Evolutionary conservation across 169 alveolate genomes (phyloP), one percentile per base, ranked within the genome.

Genomic region (Cryptosporidium sp.): DNA sequence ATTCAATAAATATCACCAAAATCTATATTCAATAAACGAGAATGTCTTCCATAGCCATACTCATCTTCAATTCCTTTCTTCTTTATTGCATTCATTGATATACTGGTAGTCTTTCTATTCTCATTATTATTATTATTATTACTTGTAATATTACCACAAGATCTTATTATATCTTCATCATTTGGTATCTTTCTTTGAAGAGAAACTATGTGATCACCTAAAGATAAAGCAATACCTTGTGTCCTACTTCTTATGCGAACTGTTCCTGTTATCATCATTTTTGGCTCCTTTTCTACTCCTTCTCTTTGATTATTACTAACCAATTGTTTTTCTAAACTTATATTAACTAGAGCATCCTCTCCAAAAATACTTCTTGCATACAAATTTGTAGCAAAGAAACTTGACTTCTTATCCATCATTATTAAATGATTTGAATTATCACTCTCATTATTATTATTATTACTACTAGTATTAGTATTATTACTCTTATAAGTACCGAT

Each of bases 321-420:
- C 51, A 85, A 75, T 9, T 91, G 92, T 85, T 84, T 93, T 69
- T 95, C 97, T 42, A 95, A 89, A 45, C 98, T 95, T 26, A 97
- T 45, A 84, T 97, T 97, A 53, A 97, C 96, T 7, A 97, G 86
- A 33, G 98, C 98, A 84, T 97, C 99, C 86, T 97, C 99, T 31
- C 96, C 98, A 84, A 95, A 95, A 68, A 94, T 94, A 42, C 98
- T 96, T 85, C 96, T 94, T 45, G 97, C 94, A 92, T 95, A 97
- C 70, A 97, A 93, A 85, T 97, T 97, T 6, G 95, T 93, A 4
- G 97, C 98, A 70, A 97, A 93, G 92, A 97, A 97, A 21, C 96
- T 94, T 2, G 93, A 87, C 37, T 92, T 94, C 44, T 86, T 84
- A 14, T 65, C 68, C 89, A 80, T 80, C 39, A 37, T 62, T 26